phyloP scores from a whole-genome alignment of 768 basidiomycete genomes.

The Russula dissimulans region DNA sequence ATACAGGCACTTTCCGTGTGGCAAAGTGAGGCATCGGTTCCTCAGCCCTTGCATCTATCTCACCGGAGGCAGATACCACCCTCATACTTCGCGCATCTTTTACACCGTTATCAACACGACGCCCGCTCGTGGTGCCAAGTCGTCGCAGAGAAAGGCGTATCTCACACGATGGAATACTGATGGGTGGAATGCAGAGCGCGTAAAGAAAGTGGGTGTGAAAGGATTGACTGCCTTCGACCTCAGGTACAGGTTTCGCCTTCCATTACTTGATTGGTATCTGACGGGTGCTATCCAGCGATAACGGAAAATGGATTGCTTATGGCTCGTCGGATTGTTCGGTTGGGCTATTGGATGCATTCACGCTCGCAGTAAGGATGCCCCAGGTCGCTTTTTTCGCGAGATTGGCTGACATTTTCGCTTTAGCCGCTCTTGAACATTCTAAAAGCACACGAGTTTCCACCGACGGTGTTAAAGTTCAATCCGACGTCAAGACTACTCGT shows the following conservation, averaged over 20 bases:
- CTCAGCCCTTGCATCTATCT: neutral
- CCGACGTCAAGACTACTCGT: conserved; percentile 71
- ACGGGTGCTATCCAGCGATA: conserved; percentile 37
- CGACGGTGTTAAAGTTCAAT: conserved; percentile 85
- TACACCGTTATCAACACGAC: conserved; percentile 69
- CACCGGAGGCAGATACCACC: conserved; percentile 44
- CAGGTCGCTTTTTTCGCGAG: neutral
- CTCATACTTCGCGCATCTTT: conserved; percentile 39
- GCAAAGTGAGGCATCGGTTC: conserved; percentile 3
- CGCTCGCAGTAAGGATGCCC: conserved; percentile 46
- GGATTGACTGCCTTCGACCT: conserved; percentile 83
- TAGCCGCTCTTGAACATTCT: conserved; percentile 84
- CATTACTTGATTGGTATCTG: neutral
- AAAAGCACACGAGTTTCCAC: conserved; percentile 91
- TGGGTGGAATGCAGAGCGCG: conserved; percentile 57
- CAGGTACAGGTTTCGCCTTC: conserved; percentile 43
- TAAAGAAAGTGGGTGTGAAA: conserved; percentile 66
- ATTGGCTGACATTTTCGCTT: neutral
- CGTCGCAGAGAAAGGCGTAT: conserved; percentile 49
- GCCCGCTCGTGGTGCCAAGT: conserved; percentile 48
- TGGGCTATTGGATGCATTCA: conserved; percentile 72
- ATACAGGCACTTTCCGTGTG: conserved; percentile 1
- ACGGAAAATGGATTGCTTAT: conserved; percentile 76
- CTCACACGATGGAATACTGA: conserved; percentile 65
- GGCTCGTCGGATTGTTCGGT: conserved; percentile 84